Base-by-base conservation (phyloP, 108 stramenopile species). In the Cylindrotheca fusiformis region DNA sequence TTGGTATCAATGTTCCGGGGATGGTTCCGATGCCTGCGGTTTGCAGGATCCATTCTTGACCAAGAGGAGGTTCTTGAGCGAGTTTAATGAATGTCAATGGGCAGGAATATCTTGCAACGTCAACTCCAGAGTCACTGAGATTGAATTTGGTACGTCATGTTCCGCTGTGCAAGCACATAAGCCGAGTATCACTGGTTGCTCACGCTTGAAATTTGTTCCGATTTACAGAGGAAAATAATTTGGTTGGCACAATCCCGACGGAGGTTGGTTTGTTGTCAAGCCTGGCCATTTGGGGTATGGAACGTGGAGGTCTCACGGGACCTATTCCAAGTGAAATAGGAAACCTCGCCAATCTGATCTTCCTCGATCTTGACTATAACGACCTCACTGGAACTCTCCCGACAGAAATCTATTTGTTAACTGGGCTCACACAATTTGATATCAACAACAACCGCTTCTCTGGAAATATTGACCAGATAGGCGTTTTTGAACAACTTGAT, bases 281-380 rank as follows among this genome's bases (percentile, higher is more conserved):
- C 18, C 41, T 64, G 33, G 60, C 23, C 22, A 50, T 68, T 29
- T 57, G 60, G 61, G 75, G 69, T 0, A 80, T 84, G 72, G 79
- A 80, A 44, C 76, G 74, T 47, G 77, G 83, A 12, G 57, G 33
- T 19, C 67, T 80, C 1, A 59, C 67, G 4, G 88, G 88, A 28
- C 73, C 71, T 12, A 82, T 91, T 45, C 89, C 89, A 4, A 75
- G 71, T 8, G 78, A 82, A 23, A 76, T 86, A 52, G 85, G 82
- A 41, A 50, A 65, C 24, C 67, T 81, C 62, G 72, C 81, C 4
- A 81, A 82, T 28, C 59, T 82, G 49, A n/a, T 54, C 30, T 68
- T 67, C 52, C 8, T 71, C 31, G 81, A 78, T 50, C 47, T 82
- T 36, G 81, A 82, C 48, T 82, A 59, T 32, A 82, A 78, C 57